Evolutionary conservation across 371 early-diverging fungal genomes (phyloP).

Genomic region (Batrachochytrium dendrobatidis): DNA sequence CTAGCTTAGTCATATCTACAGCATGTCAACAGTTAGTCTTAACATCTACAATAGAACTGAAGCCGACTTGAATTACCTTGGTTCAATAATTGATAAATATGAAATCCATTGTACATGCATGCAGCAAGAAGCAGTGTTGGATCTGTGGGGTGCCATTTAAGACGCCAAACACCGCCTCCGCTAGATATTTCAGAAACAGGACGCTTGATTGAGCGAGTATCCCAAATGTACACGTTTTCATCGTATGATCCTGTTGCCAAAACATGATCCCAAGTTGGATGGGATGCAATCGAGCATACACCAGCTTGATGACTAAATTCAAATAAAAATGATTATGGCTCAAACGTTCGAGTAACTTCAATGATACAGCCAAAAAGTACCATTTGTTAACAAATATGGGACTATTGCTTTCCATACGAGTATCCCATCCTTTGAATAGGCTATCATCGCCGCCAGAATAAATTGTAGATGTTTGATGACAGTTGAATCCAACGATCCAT

Average conservation of each 20-base stretch:
- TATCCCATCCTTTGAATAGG: slow-evolving; percentile 79
- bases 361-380: slow-evolving; percentile 23
- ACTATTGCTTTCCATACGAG: slow-evolving; percentile 40
- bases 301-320: slow-evolving; percentile 60
- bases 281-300: slow-evolving; percentile 79
- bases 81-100: slow-evolving; percentile 32
- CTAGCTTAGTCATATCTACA: no score
- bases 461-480: slow-evolving; percentile 57
- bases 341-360: background rate
- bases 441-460: slow-evolving; percentile 78
- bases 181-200: slow-evolving; percentile 60
- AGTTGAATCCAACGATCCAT: slow-evolving; percentile 84
- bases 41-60: background rate
- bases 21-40: no score
- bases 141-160: slow-evolving; percentile 84
- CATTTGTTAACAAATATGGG: slow-evolving; percentile 45
- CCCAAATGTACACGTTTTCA: slow-evolving; percentile 80
- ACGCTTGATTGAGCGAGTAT: slow-evolving; percentile 67
- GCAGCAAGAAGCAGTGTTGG: slow-evolving; percentile 63
- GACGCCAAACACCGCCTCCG: slow-evolving; percentile 91
- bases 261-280: slow-evolving; percentile 47
- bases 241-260: slow-evolving; percentile 88
- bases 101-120: slow-evolving; percentile 82
- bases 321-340: background rate
- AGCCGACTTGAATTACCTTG: background rate